A percentile compares a stretch with the other conserved stretches of the same genome.
Conservation (phyloP, 257 asterid genomes). For the Cynanchum wilfordii region DNA sequence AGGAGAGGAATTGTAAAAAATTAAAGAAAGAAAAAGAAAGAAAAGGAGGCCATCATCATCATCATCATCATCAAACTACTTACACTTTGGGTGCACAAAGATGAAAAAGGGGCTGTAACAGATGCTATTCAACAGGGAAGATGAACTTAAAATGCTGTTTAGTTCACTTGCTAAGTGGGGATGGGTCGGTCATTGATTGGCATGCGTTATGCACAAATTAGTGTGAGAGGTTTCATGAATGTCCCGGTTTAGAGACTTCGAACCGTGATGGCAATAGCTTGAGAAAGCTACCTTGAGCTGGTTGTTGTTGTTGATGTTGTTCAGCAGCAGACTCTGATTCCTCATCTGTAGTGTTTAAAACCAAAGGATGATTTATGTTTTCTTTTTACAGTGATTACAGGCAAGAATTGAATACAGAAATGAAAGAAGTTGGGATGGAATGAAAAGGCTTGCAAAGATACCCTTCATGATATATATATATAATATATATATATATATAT, state of each 20-base stretch:
- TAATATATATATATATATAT: no score
- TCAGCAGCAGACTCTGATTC: slow-evolving; percentile 56
- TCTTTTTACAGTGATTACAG: background rate
- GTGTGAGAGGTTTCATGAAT: slow-evolving; percentile 26
- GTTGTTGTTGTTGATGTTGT: slow-evolving; percentile 24
- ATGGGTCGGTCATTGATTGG: slow-evolving; percentile 3
- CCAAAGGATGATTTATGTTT: background rate
- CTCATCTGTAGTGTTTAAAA: slow-evolving; percentile 40
- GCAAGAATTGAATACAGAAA: background rate
- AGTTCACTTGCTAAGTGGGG: slow-evolving; percentile 25
- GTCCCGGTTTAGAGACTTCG: slow-evolving; percentile 43
- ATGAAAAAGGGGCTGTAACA: slow-evolving; percentile 24
- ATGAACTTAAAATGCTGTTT: slow-evolving; percentile 21
- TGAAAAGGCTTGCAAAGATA: no score
- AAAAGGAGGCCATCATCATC: slow-evolving; percentile 21
- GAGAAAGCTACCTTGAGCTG: slow-evolving; percentile 70
- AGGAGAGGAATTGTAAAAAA: slow-evolving; percentile 18
- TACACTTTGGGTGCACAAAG: slow-evolving; percentile 37
- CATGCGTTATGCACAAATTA: slow-evolving; percentile 35
- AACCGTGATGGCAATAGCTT: slow-evolving; percentile 57
- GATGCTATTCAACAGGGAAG: slow-evolving; percentile 26
- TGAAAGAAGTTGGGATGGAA: no score
- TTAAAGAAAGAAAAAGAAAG: slow-evolving; percentile 20
- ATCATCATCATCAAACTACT: slow-evolving; percentile 14
- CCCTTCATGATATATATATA: no score